These are phyloP conservation scores for Botryotinia convoluta DNA, from an alignment of 2,329 filamentous ascomycete species.

Conservation along the genomic window DNA sequence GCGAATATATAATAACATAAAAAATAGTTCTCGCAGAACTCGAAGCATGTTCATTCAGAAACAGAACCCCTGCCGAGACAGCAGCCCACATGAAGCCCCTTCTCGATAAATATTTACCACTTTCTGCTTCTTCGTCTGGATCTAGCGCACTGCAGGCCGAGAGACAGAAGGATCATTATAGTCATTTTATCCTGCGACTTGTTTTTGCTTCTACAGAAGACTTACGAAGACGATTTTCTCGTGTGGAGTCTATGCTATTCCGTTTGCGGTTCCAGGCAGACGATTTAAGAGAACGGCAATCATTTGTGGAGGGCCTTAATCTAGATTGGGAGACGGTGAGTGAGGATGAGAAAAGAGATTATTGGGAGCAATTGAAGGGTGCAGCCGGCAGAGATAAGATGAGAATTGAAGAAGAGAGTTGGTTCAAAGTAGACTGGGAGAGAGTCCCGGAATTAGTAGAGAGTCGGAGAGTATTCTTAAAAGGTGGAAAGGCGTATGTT, in stretches of 20 bases:
- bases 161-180: constrained; percentile 94
- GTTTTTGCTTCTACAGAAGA: constrained; percentile 93
- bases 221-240: constrained; percentile 77
- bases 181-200: constrained; percentile 91
- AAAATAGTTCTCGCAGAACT: constrained; percentile 74
- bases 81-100: constrained; percentile 79
- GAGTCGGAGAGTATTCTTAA: constrained; percentile 70
- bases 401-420: constrained; percentile 72
- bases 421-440: constrained; percentile 97
- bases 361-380: constrained; percentile 37
- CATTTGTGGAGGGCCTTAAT: constrained; percentile 73
- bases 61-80: constrained; percentile 80
- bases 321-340: constrained; percentile 82
- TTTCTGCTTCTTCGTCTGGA: constrained; percentile 70
- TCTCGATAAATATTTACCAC: constrained; percentile 80
- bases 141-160: constrained; percentile 62
- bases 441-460: constrained; percentile 89
- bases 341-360: constrained; percentile 68
- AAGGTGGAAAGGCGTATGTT: constrained; percentile 84
- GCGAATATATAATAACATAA: constrained; percentile 32
- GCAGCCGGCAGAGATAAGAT: constrained; percentile 39
- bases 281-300: constrained; percentile 66
- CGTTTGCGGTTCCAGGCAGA: constrained; percentile 77
- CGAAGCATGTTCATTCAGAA: constrained; percentile 93
- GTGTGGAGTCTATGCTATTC: constrained; percentile 88